These are phyloP conservation scores for Ogataea trehalophila DNA, from an alignment of 805 yeast species.

Conservation along the genomic window DNA sequence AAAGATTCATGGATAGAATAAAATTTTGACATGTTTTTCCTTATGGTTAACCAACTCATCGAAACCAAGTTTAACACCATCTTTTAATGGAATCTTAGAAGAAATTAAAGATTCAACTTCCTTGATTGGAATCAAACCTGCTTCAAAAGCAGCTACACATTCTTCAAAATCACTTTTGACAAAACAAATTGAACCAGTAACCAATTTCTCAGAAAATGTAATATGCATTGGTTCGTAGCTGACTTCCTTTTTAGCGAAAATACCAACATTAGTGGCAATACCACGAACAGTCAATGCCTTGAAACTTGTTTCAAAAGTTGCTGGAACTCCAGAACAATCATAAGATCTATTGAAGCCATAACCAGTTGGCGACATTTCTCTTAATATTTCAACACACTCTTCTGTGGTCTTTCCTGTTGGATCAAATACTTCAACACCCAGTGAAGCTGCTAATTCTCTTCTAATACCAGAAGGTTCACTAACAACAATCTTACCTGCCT, in stretches of 20 bases:
- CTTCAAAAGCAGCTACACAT: conserved; percentile 37
- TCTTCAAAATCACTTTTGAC: conserved; percentile 39
- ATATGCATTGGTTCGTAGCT: conserved; percentile 42
- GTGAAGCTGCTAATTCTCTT: conserved; percentile 48
- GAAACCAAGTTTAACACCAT: conserved; percentile 40
- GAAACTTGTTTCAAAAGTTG: conserved; percentile 39
- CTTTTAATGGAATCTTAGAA: conserved; percentile 33
- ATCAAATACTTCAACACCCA: conserved; percentile 39
- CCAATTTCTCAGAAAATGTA: conserved; percentile 37
- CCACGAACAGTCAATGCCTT: conserved; percentile 39
- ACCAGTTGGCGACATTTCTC: conserved; percentile 33
- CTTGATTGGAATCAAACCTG: conserved; percentile 32
- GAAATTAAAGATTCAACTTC: conserved; percentile 36
- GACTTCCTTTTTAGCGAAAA: conserved; percentile 44
- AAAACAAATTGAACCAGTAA: conserved; percentile 44
- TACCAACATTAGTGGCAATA: conserved; percentile 43
- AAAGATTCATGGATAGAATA: conserved; percentile 32
- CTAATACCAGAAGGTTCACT: conserved; percentile 58
- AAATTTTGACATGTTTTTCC: conserved; percentile 42
- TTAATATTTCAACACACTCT: conserved; percentile 29
- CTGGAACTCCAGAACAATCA: conserved; percentile 50
- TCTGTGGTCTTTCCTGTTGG: conserved; percentile 27
- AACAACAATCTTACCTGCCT: conserved; percentile 47
- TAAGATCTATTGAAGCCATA: conserved; percentile 47
- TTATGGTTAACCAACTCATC: conserved; percentile 37